These are phyloP conservation scores for Auriscalpium vulgare DNA, from an alignment of 768 basidiomycete genomes.

Conservation along the genomic window DNA sequence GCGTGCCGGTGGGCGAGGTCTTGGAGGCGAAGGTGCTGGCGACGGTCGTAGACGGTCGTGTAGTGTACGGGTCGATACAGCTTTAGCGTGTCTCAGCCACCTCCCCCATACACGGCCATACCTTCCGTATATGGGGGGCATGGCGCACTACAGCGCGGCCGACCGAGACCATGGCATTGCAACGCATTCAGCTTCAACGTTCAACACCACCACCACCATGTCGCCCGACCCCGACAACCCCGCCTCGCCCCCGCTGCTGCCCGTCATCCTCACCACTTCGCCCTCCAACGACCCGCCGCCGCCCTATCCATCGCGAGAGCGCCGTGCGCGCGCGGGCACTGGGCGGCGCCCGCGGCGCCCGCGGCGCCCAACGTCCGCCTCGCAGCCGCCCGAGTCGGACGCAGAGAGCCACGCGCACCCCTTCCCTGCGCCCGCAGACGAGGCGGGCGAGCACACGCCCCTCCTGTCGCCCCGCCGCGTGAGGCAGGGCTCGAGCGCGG, in stretches of 20 bases:
- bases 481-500: slow-evolving; percentile 9
- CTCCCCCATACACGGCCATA: too few species aligned
- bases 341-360: slow-evolving; percentile 19
- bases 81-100: not conserved
- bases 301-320: slow-evolving; percentile 51
- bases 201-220: not conserved
- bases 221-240: not conserved
- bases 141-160: too few species aligned
- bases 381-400: slow-evolving; percentile 21
- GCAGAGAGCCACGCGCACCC: slow-evolving; percentile 25
- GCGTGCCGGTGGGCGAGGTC: slow-evolving; percentile 50
- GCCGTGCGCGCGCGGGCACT: slow-evolving; percentile 29
- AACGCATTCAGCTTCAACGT: too few species aligned
- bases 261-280: slow-evolving; percentile 12
- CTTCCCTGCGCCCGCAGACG: slow-evolving; percentile 17
- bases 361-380: slow-evolving; percentile 24
- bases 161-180: too few species aligned
- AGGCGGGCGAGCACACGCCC: slow-evolving; percentile 42
- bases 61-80: slow-evolving; percentile 46
- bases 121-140: too few species aligned
- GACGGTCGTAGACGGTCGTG: slow-evolving; percentile 69
- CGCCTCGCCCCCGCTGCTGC: not conserved
- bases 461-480: slow-evolving; percentile 28
- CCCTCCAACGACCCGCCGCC: slow-evolving; percentile 53
- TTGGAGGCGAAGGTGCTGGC: slow-evolving; percentile 56